Evolutionary conservation across 768 basidiomycete species (phyloP).

Genomic region (Boletus bicolor): DNA sequence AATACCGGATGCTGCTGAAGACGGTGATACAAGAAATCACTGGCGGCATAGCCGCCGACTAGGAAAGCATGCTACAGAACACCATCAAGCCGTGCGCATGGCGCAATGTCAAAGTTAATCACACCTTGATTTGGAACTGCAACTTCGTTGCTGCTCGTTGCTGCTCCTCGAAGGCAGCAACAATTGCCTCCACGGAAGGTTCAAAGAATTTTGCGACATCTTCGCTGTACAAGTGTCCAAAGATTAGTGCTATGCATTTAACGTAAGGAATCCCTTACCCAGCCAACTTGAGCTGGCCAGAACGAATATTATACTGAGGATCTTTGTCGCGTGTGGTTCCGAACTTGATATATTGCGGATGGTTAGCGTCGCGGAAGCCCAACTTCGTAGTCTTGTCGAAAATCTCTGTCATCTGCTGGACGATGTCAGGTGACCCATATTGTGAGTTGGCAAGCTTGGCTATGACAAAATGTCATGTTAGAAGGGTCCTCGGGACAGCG

Average conservation of each 20-base stretch:
- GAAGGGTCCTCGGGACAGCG: not conserved
- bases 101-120: too few species aligned
- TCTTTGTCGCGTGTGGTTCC: slow-evolving; percentile 37
- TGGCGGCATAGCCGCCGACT: slow-evolving; percentile 51
- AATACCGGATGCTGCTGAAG: slow-evolving; percentile 37
- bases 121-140: slow-evolving; percentile 27
- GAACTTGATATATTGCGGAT: slow-evolving; percentile 39
- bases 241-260: not conserved
- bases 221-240: slow-evolving; percentile 17
- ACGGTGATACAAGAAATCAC: slow-evolving; percentile 41
- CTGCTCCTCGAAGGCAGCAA: slow-evolving; percentile 33
- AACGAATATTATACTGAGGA: slow-evolving; percentile 30
- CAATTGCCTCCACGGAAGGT: slow-evolving; percentile 37
- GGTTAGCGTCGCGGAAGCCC: slow-evolving; percentile 35
- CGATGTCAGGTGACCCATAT: slow-evolving; percentile 28
- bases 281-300: slow-evolving; percentile 36
- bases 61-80: slow-evolving; percentile 38
- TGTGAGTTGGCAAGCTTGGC: slow-evolving; percentile 29
- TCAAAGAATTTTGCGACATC: slow-evolving; percentile 42
- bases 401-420: slow-evolving; percentile 30
- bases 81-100: not conserved
- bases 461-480: slow-evolving; percentile 4
- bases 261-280: slow-evolving; percentile 28
- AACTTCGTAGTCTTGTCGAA: slow-evolving; percentile 39
- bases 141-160: slow-evolving; percentile 13